phyloP scores from a whole-genome alignment of 1,139 yeast species.

The Diutina ranongensis region DNA sequence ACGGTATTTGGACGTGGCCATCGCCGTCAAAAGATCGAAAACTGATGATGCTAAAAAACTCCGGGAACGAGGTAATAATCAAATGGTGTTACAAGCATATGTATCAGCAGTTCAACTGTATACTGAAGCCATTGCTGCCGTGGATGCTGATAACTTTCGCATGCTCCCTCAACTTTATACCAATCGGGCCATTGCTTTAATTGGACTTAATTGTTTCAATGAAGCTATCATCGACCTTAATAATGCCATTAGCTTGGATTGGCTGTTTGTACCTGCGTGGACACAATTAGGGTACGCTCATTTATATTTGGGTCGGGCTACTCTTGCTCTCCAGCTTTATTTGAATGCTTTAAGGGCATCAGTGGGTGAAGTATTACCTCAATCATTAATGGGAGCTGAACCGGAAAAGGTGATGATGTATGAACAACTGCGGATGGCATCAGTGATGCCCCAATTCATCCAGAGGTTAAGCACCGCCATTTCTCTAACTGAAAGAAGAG shows the following conservation, averaged over 20 bases:
- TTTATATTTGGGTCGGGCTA: slow-evolving; percentile 28
- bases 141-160: slow-evolving; percentile 8
- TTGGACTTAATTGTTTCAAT: slow-evolving; percentile 31
- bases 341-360: slow-evolving; percentile 20
- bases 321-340: slow-evolving; percentile 25
- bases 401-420: slow-evolving; percentile 12
- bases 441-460: slow-evolving; percentile 29
- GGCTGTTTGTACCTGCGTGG: slow-evolving; percentile 33
- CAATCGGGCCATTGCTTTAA: slow-evolving; percentile 32
- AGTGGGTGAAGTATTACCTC: slow-evolving; percentile 24
- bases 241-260: slow-evolving; percentile 22
- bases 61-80: slow-evolving; percentile 33
- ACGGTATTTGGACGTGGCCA: not conserved
- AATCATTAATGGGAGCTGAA: slow-evolving; percentile 13
- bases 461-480: slow-evolving; percentile 26
- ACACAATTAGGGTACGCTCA: slow-evolving; percentile 36
- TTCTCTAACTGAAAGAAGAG: slow-evolving; percentile 28
- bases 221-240: slow-evolving; percentile 32
- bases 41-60: slow-evolving; percentile 9
- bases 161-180: slow-evolving; percentile 24
- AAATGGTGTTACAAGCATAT: slow-evolving; percentile 26
- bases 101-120: slow-evolving; percentile 32
- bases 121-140: slow-evolving; percentile 21
- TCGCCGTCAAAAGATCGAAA: not conserved
- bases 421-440: slow-evolving; percentile 13